Base-by-base conservation (phyloP, 768 basidiomycete species). In the Phaffia australis region DNA sequence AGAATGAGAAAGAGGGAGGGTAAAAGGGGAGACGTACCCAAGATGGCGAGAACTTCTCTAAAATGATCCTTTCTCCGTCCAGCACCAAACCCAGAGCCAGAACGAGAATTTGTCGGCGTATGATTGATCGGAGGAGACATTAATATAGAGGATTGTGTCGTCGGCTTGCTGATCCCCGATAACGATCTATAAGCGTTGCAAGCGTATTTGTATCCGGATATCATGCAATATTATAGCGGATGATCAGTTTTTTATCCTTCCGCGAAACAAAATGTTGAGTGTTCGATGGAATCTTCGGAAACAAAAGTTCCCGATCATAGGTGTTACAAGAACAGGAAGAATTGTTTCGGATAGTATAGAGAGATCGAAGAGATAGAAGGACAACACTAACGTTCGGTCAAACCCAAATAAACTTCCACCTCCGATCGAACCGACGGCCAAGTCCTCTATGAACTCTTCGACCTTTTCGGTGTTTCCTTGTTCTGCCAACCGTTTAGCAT, bases 401-500 rank as follows among this genome's bases (percentile, higher is more conserved):
- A 49, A 92, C 78, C 0, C 92, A 93, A 19, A 93, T 92, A 71
- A 87, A 85, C 61, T 60, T 48, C 60, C 65, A 42, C 56, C 32
- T 55, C 11, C 11, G n/a, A 23, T 48, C 50, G 49, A 29, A 25
- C 32, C 25, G 0, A 59, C 65, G 15, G 60, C 65, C 42, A 98
- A 80, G 70, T 97, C 95, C 75, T 83, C 86, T 59, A 94, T 82
- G 64, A 99, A 76, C 75, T 98, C 94, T 75, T 95, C 93, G 21
- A 85, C 92, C 75, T 93, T 91, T 48, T 79, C 86, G 69, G 83
- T 80, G 75, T 90, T 91, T 0, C 87, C 91, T 74, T 94, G 91
- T 70, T 95, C 89, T 47, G 87, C 89, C 51, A 98, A 79, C 77
- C 83, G 85, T 79, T 83, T 87, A 48, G 89, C 86, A 74, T 95